Conservation (phyloP, 1,284 basidiomycete species). For the Rhodotorula sp. region DNA sequence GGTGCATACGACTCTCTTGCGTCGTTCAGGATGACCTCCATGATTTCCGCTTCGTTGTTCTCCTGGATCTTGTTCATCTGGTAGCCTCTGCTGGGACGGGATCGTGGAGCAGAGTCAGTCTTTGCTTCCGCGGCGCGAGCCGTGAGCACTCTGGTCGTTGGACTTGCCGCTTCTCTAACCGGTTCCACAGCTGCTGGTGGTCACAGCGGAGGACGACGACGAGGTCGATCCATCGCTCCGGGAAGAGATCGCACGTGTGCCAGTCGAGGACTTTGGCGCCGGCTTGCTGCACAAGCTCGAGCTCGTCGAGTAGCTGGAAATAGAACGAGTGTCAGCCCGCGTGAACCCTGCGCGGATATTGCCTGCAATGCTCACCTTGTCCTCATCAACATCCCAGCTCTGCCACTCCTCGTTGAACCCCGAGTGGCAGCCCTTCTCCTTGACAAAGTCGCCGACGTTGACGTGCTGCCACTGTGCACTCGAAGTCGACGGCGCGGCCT, state of each 20-base stretch:
- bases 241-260: conserved; percentile 93
- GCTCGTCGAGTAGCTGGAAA: conserved; percentile 73
- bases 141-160: too few relatives aligned
- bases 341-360: background rate
- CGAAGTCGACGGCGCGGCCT: conserved; percentile 52
- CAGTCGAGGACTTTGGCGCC: conserved; percentile 92
- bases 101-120: too few relatives aligned
- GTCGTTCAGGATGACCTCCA: conserved; percentile 87
- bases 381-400: conserved; percentile 90
- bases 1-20: conserved; percentile 78
- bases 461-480: conserved; percentile 69
- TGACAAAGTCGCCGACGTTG: conserved; percentile 86
- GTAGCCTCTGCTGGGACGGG: conserved; percentile 65
- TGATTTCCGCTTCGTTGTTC: conserved; percentile 98
- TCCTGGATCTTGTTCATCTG: conserved; percentile 91
- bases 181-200: conserved; percentile 84
- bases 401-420: conserved; percentile 93
- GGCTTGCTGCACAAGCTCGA: conserved; percentile 60
- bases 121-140: background rate
- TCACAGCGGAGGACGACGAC: conserved; percentile 89
- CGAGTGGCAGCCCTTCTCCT: conserved; percentile 76
- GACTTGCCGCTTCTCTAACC: conserved; percentile 67
- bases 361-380: conserved; percentile 61
- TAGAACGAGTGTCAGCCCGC: background rate
- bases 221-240: conserved; percentile 96